Conservation (phyloP, 2,329 filamentous ascomycete species). For the Arachnomyces sp. region DNA sequence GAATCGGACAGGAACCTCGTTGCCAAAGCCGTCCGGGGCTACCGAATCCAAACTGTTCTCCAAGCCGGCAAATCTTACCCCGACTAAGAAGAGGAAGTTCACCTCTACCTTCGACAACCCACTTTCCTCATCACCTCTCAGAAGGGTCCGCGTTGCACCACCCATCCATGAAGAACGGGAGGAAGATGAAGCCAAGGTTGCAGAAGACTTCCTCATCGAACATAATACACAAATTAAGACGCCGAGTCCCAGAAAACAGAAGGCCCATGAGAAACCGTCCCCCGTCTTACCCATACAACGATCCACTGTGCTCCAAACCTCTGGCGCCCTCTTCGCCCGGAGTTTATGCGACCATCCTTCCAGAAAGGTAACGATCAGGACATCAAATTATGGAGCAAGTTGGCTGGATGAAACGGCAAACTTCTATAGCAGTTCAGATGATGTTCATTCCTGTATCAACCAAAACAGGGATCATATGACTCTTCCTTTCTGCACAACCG, state of each 20-base stretch:
- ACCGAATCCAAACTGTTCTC: conserved; percentile 21
- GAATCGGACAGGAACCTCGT: conserved; percentile 35
- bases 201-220: too few species aligned
- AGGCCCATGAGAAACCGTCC: conserved; percentile 9
- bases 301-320: conserved; percentile 28
- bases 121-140: conserved; percentile 42
- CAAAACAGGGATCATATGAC: conserved; percentile 32
- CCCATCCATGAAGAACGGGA: conserved; percentile 24
- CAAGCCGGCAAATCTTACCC: conserved; percentile 26
- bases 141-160: conserved; percentile 30
- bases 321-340: conserved; percentile 32
- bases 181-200: conserved; percentile 8
- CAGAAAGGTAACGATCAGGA: conserved; percentile 25
- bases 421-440: conserved; percentile 51
- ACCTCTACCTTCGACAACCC: conserved; percentile 35
- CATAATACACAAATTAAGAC: too few species aligned
- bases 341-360: conserved; percentile 24
- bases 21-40: conserved; percentile 30
- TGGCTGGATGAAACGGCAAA: conserved; percentile 53
- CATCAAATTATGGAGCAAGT: conserved; percentile 27
- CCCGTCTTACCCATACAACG: conserved; percentile 27
- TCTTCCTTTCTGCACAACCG: conserved; percentile 57
- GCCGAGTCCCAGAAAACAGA: too few species aligned
- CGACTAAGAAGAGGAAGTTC: conserved; percentile 39
- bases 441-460: conserved; percentile 43